Conservation (phyloP, 1,284 basidiomycete species). For the Heterobasidion occidentale region DNA sequence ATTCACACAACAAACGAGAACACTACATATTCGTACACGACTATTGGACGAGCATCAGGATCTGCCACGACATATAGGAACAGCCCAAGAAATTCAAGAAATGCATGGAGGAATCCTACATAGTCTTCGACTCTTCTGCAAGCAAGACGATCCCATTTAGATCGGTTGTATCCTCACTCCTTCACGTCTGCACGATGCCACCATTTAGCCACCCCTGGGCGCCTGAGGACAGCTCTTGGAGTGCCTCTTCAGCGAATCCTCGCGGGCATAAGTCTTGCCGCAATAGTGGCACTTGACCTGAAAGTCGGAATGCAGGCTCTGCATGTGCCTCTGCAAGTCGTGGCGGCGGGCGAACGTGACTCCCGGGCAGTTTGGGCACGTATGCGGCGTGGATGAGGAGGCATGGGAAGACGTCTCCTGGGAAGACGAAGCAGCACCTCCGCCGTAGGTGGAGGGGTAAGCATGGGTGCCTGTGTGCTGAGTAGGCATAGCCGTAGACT, state of each 20-base stretch:
- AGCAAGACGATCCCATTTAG: no score
- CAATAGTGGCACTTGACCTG: constrained; percentile 64
- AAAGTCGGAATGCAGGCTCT: constrained; percentile 59
- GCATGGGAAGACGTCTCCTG: constrained; percentile 13
- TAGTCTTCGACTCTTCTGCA: no score
- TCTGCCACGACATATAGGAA: no score
- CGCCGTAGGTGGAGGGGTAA: background rate
- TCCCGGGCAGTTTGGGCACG: constrained; percentile 58
- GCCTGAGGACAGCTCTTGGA: constrained; percentile 39
- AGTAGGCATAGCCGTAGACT: background rate
- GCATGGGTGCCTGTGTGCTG: background rate
- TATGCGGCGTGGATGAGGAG: constrained; percentile 22
- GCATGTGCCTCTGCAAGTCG: constrained; percentile 71
- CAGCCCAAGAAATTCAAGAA: no score
- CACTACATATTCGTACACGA: no score
- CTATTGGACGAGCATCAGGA: no score
- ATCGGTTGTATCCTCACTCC: background rate
- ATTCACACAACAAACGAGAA: no score
- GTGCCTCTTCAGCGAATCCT: constrained; percentile 50
- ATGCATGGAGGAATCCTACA: no score
- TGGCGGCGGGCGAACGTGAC: constrained; percentile 72
- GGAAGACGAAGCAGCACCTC: background rate
- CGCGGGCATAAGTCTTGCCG: constrained; percentile 65
- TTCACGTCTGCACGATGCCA: background rate
- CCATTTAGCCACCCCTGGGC: background rate